phyloP scores from a whole-genome alignment of 257 asterid species.

The Solanum virginianum region DNA sequence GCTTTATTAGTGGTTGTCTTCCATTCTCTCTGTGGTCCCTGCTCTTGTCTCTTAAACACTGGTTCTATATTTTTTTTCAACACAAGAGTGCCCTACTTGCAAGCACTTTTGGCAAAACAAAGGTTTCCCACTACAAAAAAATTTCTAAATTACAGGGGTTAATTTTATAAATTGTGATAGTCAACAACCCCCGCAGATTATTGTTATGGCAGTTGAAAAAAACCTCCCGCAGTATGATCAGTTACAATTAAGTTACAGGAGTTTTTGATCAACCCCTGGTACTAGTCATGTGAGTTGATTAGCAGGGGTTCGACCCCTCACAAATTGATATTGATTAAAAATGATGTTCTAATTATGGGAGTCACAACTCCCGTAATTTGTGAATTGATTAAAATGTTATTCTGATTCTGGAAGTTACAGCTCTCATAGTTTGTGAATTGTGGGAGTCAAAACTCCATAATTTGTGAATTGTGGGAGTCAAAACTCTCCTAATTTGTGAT shows the following conservation, averaged over 20 bases:
- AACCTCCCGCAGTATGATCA: too few species aligned
- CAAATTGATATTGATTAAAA: not conserved
- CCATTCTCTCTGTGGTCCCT: too few species aligned
- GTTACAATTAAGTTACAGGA: not conserved
- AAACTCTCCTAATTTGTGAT: too few species aligned
- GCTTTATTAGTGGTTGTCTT: too few species aligned
- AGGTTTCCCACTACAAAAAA: not conserved
- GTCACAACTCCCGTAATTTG: not conserved
- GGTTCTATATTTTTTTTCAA: too few species aligned
- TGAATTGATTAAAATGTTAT: not conserved
- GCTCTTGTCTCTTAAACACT: too few species aligned
- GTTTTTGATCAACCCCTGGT: too few species aligned
- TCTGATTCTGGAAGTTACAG: not conserved
- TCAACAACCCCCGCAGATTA: not conserved
- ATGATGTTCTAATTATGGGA: not conserved
- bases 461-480: too few species aligned
- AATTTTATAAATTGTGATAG: not conserved
- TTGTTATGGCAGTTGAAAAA: not conserved
- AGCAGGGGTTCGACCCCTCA: not conserved
- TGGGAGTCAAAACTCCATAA: too few species aligned
- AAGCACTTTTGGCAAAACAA: too few species aligned
- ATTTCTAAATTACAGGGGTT: not conserved
- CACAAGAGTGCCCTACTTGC: too few species aligned
- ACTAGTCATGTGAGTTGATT: not conserved
- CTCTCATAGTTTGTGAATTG: not conserved